A percentile compares a stretch with the other conserved stretches of the same genome.
Conservation (phyloP, 2,329 filamentous ascomycete species). For the Dryadomyces sulphureus region DNA sequence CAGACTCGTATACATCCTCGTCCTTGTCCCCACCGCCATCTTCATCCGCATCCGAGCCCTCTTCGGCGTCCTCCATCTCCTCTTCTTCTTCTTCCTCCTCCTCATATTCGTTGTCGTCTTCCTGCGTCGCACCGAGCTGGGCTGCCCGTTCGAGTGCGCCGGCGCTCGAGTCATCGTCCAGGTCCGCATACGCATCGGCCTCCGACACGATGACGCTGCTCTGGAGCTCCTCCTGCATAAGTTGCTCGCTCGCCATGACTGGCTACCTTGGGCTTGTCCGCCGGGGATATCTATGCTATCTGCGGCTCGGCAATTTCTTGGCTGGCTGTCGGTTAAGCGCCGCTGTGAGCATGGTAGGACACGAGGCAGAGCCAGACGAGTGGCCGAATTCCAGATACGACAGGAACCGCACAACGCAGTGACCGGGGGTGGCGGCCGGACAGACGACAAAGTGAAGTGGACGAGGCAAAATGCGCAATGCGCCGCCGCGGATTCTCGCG, state of each 20-base stretch:
- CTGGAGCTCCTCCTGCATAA: slow-evolving; percentile 43
- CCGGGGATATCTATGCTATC: not conserved
- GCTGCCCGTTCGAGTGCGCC: slow-evolving; percentile 13
- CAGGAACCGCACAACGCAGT: not conserved
- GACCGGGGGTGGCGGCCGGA: not conserved
- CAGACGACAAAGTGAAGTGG: not conserved
- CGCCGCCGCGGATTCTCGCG: slow-evolving; percentile 7
- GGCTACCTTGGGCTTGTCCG: not conserved
- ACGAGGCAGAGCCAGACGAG: not conserved
- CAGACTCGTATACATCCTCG: slow-evolving; percentile 12
- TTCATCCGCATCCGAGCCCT: slow-evolving; percentile 16
- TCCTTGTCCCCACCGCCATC: slow-evolving; percentile 13
- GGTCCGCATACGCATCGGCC: slow-evolving; percentile 17
- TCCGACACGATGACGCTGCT: slow-evolving; percentile 38
- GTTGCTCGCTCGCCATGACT: slow-evolving; percentile 34
- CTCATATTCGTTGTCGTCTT: slow-evolving; percentile 1
- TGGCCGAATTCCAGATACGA: slow-evolving; percentile 2
- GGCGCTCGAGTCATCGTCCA: slow-evolving; percentile 18
- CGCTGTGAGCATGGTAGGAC: slow-evolving; percentile 8
- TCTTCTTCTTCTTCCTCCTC: slow-evolving; percentile 16
- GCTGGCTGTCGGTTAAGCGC: slow-evolving; percentile 2
- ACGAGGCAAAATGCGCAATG: slow-evolving; percentile 1
- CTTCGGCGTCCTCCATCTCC: slow-evolving; percentile 16
- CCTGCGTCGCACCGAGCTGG: slow-evolving; percentile 15
- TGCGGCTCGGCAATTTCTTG: not conserved